Percentiles rank a stretch among this genome's conserved stretches.
phyloP scores from a whole-genome alignment of 106 monocot species.

The Amphibolis antarctica region DNA sequence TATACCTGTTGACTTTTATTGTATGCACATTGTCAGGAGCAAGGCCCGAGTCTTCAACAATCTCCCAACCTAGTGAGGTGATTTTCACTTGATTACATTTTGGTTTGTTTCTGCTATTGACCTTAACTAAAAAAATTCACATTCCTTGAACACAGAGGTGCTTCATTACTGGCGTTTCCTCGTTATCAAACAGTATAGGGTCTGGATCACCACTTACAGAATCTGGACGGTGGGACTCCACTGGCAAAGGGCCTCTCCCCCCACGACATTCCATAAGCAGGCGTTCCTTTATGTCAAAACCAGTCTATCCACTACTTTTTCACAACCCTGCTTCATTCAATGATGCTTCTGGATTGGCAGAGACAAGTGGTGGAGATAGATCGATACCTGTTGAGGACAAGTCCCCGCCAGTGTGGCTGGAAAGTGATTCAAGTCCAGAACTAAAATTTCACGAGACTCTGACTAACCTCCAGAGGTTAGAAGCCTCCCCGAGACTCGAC shows the following conservation, averaged over 20 bases:
- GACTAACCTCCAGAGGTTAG: slow-evolving; percentile 40
- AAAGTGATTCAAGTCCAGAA: slow-evolving; percentile 40
- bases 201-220: slow-evolving; percentile 57
- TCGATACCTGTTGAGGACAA: slow-evolving; percentile 18
- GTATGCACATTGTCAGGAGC: slow-evolving; percentile 35
- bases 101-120: neutral
- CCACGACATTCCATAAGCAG: slow-evolving; percentile 40
- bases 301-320: slow-evolving; percentile 68
- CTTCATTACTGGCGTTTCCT: slow-evolving; percentile 23
- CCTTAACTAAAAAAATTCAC: neutral
- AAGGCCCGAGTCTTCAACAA: slow-evolving; percentile 39
- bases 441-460: slow-evolving; percentile 46
- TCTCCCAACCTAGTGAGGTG: slow-evolving; percentile 45
- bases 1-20: neutral
- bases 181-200: slow-evolving; percentile 42
- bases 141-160: slow-evolving; percentile 27
- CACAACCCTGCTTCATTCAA: slow-evolving; percentile 62
- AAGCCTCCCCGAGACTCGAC: slow-evolving; percentile 40
- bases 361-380: slow-evolving; percentile 21
- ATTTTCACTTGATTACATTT: neutral
- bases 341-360: slow-evolving; percentile 26
- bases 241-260: slow-evolving; percentile 43
- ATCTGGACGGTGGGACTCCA: slow-evolving; percentile 44
- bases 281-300: slow-evolving; percentile 93
- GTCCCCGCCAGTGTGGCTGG: slow-evolving; percentile 27